Percentiles rank a stretch among this genome's conserved stretches.
Evolutionary conservation across 306 rosid genomes (phyloP).

Genomic region (Albizia julibrissin): DNA sequence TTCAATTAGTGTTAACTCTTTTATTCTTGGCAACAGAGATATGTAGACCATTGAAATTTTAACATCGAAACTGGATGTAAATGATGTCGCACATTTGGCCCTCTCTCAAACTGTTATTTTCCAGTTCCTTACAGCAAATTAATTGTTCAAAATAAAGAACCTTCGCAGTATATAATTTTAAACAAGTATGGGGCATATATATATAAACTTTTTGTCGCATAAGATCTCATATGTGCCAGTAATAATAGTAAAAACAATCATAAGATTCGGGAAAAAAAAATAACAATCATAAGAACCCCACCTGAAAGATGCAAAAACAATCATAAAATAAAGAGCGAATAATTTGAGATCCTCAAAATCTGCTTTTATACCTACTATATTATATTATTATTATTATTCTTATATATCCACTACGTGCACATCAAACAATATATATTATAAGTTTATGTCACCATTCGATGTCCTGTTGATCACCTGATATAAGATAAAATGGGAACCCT

Average conservation of each 20-base stretch:
- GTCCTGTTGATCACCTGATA: background rate
- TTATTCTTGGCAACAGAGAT: background rate
- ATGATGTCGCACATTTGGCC: background rate
- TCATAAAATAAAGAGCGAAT: background rate
- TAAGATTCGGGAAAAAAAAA: background rate
- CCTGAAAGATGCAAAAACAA: constrained; percentile 2
- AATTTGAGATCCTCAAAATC: background rate
- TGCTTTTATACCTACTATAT: background rate
- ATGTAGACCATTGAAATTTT: background rate
- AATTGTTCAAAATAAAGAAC: background rate
- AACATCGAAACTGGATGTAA: background rate
- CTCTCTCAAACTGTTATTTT: background rate
- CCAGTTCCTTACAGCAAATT: background rate
- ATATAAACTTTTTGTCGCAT: background rate
- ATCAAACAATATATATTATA: background rate
- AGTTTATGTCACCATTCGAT: background rate
- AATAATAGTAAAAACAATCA: background rate
- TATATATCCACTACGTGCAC: background rate
- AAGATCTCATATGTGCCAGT: background rate
- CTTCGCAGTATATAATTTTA: background rate
- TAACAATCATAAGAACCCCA: background rate
- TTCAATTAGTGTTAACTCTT: background rate
- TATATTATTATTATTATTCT: background rate
- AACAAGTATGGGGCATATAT: background rate
- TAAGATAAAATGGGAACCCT: background rate